These are phyloP conservation scores for Dryas drummondii DNA, from an alignment of 306 rosid species.

Conservation along the genomic window DNA sequence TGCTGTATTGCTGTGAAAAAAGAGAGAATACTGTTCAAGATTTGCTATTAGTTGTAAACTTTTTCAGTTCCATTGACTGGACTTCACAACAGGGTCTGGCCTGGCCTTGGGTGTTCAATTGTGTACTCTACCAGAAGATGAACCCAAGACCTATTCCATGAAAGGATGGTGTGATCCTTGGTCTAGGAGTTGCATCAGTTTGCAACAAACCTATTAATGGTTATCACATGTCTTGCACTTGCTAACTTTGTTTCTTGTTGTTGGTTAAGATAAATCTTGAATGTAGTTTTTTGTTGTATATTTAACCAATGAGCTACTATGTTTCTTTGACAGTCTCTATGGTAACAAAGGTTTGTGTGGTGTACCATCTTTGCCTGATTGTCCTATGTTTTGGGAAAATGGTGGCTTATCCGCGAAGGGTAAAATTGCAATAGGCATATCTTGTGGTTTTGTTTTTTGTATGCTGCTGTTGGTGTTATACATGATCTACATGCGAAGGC, in stretches of 20 bases:
- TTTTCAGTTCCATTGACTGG: background rate
- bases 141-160: too few species aligned
- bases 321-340: slow-evolving; percentile 57
- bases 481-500: slow-evolving; percentile 66
- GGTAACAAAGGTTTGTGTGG: slow-evolving; percentile 88
- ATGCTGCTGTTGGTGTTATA: slow-evolving; percentile 53
- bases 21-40: background rate
- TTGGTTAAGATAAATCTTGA: background rate
- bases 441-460: slow-evolving; percentile 55
- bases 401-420: slow-evolving; percentile 68
- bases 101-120: background rate
- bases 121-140: background rate
- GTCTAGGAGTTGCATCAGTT: background rate
- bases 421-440: slow-evolving; percentile 73
- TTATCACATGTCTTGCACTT: background rate
- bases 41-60: background rate
- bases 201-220: background rate
- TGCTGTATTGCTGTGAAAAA: background rate
- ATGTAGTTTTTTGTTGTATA: background rate
- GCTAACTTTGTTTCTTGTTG: background rate
- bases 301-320: background rate
- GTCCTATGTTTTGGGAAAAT: slow-evolving; percentile 86
- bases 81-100: background rate
- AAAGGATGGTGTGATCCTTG: background rate
- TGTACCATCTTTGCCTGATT: slow-evolving; percentile 65